These are phyloP conservation scores for Penicillium angulare DNA, from an alignment of 495 filamentous ascomycete genomes.

Conservation along the genomic window DNA sequence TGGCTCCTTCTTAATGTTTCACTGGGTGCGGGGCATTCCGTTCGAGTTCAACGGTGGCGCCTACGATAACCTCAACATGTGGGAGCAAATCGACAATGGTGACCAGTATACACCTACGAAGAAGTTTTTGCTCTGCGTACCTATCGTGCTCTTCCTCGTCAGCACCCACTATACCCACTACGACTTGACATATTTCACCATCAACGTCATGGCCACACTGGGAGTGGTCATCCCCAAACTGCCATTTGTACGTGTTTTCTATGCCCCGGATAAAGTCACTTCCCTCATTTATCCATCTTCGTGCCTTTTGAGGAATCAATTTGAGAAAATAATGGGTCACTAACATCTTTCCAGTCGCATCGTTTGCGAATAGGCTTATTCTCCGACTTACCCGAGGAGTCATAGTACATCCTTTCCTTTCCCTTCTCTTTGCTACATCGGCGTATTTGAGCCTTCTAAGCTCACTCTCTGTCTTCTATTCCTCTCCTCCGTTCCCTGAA, in stretches of 20 bases:
- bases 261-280: too few relatives aligned
- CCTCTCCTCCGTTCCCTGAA: background rate
- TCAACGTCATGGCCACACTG: conserved; percentile 90
- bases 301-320: too few relatives aligned
- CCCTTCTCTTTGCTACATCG: conserved; percentile 21
- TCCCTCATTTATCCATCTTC: too few relatives aligned
- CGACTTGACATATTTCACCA: conserved; percentile 91
- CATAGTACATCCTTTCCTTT: conserved; percentile 26
- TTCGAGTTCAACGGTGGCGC: conserved; percentile 99
- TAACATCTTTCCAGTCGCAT: conserved; percentile 41
- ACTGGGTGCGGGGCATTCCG: conserved; percentile 94
- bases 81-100: conserved; percentile 99
- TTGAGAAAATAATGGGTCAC: conserved; percentile 1
- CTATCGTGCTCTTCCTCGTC: conserved; percentile 88
- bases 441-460: conserved; percentile 18
- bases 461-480: conserved; percentile 13
- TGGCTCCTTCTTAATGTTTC: conserved; percentile 98
- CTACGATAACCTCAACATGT: conserved; percentile 99
- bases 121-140: conserved; percentile 94
- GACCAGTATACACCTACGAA: conserved; percentile 98
- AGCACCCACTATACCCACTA: conserved; percentile 99
- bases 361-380: conserved; percentile 51
- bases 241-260: conserved; percentile 69
- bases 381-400: conserved; percentile 42
- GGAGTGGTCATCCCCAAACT: conserved; percentile 94